These are phyloP conservation scores for Stemphylium lycopersici DNA, from an alignment of 2,329 filamentous ascomycete genomes.

Conservation along the genomic window DNA sequence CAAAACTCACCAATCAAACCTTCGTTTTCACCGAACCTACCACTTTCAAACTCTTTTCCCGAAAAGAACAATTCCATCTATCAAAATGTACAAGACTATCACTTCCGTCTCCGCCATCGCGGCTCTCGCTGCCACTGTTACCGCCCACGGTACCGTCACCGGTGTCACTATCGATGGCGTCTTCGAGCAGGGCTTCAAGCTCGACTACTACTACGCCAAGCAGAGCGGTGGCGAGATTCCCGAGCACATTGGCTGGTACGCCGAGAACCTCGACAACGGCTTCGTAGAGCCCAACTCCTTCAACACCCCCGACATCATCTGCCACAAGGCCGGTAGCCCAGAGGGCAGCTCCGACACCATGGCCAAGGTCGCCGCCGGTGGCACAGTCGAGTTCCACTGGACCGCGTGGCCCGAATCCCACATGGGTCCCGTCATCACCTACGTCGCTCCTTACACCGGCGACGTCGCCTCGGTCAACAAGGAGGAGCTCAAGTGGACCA, in stretches of 20 bases:
- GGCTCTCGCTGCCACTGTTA: constrained; percentile 49
- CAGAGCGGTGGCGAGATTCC: constrained; percentile 34
- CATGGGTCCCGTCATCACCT: constrained; percentile 49
- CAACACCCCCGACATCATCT: constrained; percentile 58
- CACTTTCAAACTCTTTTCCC: constrained; percentile 17
- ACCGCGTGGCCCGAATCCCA: constrained; percentile 50
- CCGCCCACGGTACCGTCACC: constrained; percentile 55
- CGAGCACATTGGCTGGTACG: constrained; percentile 54
- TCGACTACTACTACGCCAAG: constrained; percentile 49
- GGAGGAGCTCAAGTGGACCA: constrained; percentile 46
- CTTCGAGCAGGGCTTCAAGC: constrained; percentile 54
- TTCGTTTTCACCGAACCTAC: constrained; percentile 27
- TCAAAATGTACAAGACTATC: constrained; percentile 40
- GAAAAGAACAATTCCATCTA: constrained; percentile 7
- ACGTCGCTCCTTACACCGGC: constrained; percentile 44
- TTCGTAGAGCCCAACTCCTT: constrained; percentile 41
- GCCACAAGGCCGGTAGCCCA: constrained; percentile 63
- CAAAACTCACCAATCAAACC: constrained; percentile 16
- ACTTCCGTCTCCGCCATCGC: constrained; percentile 35
- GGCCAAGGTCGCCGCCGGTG: constrained; percentile 66
- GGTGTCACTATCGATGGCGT: constrained; percentile 56
- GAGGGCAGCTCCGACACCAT: constrained; percentile 44
- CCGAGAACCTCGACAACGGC: constrained; percentile 47
- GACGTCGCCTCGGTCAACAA: constrained; percentile 44
- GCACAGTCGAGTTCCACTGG: constrained; percentile 61